A percentile compares a stretch with the other conserved stretches of the same genome.
phyloP scores from a whole-genome alignment of 495 filamentous ascomycete species.

The Penicillium chermesinum region DNA sequence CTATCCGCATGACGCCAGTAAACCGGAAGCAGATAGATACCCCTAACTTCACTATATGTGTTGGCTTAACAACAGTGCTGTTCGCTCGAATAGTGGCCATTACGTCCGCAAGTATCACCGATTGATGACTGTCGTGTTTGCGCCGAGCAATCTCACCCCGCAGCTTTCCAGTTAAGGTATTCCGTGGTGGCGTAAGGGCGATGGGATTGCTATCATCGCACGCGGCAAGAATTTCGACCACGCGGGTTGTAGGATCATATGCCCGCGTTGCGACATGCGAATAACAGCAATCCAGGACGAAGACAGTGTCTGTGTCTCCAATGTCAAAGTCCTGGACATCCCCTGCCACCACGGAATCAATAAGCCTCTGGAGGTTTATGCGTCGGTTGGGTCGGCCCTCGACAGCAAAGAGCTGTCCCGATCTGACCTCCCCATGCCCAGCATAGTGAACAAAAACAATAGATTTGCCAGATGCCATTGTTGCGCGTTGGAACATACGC shows the following conservation, averaged over 20 bases:
- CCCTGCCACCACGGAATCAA: slow-evolving; percentile 4
- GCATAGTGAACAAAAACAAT: slow-evolving; percentile 12
- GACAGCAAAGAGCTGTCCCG: slow-evolving; percentile 5
- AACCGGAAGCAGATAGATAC: slow-evolving; percentile 10
- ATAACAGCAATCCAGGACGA: slow-evolving; percentile 12
- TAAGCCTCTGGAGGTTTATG: slow-evolving; percentile 6
- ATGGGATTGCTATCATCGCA: slow-evolving; percentile 4
- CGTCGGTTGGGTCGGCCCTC: slow-evolving; percentile 3
- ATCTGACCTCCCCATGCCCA: slow-evolving; percentile 8
- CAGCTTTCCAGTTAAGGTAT: slow-evolving; percentile 14
- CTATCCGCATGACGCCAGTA: slow-evolving; percentile 3
- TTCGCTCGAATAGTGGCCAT: slow-evolving; percentile 7
- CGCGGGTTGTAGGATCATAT: slow-evolving; percentile 2
- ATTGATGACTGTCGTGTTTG: slow-evolving; percentile 7
- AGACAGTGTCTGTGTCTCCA: slow-evolving; percentile 6
- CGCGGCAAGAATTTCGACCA: slow-evolving; percentile 13
- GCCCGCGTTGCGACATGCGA: slow-evolving; percentile 8
- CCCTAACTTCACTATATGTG: slow-evolving; percentile 7
- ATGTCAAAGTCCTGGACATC: slow-evolving; percentile 7
- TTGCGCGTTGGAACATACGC: slow-evolving; percentile 2
- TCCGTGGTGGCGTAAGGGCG: slow-evolving; percentile 6
- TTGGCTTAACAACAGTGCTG: slow-evolving; percentile 7
- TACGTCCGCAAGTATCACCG: slow-evolving; percentile 11
- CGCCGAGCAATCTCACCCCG: slow-evolving; percentile 11
- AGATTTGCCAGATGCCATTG: slow-evolving; percentile 4